A percentile compares a stretch with the other conserved stretches of the same genome.
Conservation (phyloP, 2,329 filamentous ascomycete genomes). For the Metarhizium robertsii region DNA sequence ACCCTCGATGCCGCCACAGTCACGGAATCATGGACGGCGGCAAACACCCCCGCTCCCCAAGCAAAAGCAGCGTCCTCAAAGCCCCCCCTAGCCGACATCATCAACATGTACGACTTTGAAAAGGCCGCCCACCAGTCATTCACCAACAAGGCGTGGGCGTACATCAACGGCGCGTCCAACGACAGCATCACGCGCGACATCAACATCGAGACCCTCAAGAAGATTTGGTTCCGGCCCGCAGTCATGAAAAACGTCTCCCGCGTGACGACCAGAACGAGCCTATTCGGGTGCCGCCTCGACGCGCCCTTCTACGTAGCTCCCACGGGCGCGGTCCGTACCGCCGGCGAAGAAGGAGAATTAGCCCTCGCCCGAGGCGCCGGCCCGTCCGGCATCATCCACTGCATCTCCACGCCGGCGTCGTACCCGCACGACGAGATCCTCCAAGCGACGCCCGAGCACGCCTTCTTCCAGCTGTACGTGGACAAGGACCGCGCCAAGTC, state of each 20-base stretch:
- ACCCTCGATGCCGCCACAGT: conserved; percentile 7
- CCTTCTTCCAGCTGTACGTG: conserved; percentile 54
- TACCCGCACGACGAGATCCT: conserved; percentile 47
- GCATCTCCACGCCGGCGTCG: conserved; percentile 52
- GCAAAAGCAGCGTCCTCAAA: background rate
- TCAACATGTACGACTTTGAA: conserved; percentile 19
- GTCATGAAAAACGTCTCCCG: conserved; percentile 14
- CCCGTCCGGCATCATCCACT: conserved; percentile 41
- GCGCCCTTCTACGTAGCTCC: conserved; percentile 15
- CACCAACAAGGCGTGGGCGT: conserved; percentile 14
- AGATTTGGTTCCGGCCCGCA: conserved; percentile 15
- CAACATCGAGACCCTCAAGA: conserved; percentile 10
- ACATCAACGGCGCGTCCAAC: conserved; percentile 15
- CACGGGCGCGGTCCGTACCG: conserved; percentile 10
- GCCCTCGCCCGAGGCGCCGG: conserved; percentile 10
- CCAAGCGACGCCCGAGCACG: conserved; percentile 6
- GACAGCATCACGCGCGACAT: conserved; percentile 15
- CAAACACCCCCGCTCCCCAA: background rate
- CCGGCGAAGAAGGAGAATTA: conserved; percentile 12
- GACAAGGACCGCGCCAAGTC: conserved; percentile 45
- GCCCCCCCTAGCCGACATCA: conserved; percentile 10
- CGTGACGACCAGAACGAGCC: conserved; percentile 8
- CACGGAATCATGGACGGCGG: background rate
- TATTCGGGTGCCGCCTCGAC: conserved; percentile 13
- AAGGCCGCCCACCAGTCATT: conserved; percentile 7